These are phyloP conservation scores for Histomonas meleagridis DNA, from an alignment of 208 protist species.

Conservation along the genomic window DNA sequence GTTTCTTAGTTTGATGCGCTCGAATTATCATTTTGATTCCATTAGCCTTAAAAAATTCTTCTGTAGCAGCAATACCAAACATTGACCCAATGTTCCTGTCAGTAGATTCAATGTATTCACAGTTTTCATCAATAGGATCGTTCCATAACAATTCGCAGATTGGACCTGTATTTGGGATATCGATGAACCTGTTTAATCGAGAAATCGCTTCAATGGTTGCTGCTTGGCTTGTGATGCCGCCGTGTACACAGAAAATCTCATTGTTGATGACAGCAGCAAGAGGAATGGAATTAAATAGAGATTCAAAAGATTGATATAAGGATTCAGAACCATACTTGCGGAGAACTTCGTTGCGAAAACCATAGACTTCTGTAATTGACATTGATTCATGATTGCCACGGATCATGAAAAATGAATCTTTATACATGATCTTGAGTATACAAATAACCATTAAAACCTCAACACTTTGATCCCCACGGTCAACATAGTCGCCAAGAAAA, in stretches of 20 bases:
- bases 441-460: neutral
- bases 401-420: slow-evolving; percentile 80
- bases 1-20: neutral
- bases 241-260: slow-evolving; percentile 92
- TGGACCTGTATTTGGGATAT: slow-evolving; percentile 92
- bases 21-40: neutral
- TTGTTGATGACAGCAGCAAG: slow-evolving; percentile 93
- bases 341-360: slow-evolving; percentile 73
- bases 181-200: slow-evolving; percentile 80
- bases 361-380: slow-evolving; percentile 89
- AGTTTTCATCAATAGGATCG: slow-evolving; percentile 81
- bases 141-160: slow-evolving; percentile 97
- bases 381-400: slow-evolving; percentile 92
- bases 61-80: too few species aligned
- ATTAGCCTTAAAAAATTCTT: too few species aligned
- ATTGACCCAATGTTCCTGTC: too few species aligned
- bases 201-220: slow-evolving; percentile 69
- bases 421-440: neutral
- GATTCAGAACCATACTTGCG: slow-evolving; percentile 81
- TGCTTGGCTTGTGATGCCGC: slow-evolving; percentile 48
- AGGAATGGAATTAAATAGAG: slow-evolving; percentile 95
- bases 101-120: slow-evolving; percentile 86
- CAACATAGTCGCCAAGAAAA: slow-evolving; percentile 36
- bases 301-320: slow-evolving; percentile 93
- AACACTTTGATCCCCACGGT: neutral